Evolutionary conservation across 495 filamentous ascomycete genomes (phyloP), one percentile per base, ranked within the genome.

Genomic region (Penicillium angulare): DNA sequence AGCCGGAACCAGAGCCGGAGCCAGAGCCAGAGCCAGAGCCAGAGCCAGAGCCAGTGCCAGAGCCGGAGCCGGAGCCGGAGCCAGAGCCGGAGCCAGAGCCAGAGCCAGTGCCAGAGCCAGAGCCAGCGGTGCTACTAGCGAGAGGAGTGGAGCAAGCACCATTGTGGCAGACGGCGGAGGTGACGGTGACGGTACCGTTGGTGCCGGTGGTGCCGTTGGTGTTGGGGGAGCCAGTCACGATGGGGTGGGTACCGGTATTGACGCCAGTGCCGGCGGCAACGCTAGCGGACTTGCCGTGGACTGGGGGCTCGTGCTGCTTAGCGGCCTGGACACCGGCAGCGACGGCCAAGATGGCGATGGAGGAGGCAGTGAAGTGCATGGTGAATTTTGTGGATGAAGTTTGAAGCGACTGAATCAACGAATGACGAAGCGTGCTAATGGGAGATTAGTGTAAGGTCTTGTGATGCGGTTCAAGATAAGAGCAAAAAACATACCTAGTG

Each of bases 321-420:
- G 15, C 44, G 23, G 64, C 64, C 32, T 52, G 44, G 41, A 57
- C 55, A 17, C 61, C 61, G 29, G 64, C 55, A 22, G 62, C 61
- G 52, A 67, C 47, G 29, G 64, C 61, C 35, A 65, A 43, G 49
- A 65, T 18, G 40, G 59, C 46, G 20, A 67, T 33, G 32, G 56
- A 15, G 32, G 52, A 40, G 16, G 54, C 42, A 18, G 61, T 50
- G 57, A 66, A 66, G 47, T 64, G 41, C 63, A 66, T 66, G 39
- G 53, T 60, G 51, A 26, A 27, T 41, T 26, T 26, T 20, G 3
- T 56, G 21, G 50, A 40, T 40, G 24, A 15, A 27, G 27, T 4
- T 49, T 41, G 12, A 60, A 57, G 54, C 59, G 59, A 57, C 57
- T 57, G 61, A 27, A 50, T 49, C 26, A 56, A 60, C 59, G 59